phyloP scores from a whole-genome alignment of 1,284 basidiomycete genomes.

The Fomitiporia mediterranea region DNA sequence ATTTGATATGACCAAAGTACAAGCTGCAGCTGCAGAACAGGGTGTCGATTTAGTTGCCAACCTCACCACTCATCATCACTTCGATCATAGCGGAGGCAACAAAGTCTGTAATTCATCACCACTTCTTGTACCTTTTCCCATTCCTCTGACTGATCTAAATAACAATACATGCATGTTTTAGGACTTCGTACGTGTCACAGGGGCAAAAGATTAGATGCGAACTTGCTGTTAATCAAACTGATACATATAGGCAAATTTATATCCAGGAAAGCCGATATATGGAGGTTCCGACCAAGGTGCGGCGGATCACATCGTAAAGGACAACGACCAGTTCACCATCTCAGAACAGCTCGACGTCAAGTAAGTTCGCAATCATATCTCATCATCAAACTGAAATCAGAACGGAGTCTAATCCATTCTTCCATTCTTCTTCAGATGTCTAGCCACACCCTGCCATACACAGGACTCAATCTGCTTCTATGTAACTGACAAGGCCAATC shows the following conservation, averaged over 20 bases:
- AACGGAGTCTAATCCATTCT: neutral
- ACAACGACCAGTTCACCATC: slow-evolving; percentile 71
- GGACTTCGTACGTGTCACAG: slow-evolving; percentile 10
- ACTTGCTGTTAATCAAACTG: neutral
- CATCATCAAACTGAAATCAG: neutral
- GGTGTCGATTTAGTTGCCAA: slow-evolving; percentile 70
- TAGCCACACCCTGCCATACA: slow-evolving; percentile 94
- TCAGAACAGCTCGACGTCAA: slow-evolving; percentile 69
- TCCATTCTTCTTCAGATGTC: slow-evolving; percentile 18
- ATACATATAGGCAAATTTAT: slow-evolving; percentile 37
- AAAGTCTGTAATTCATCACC: slow-evolving; percentile 42
- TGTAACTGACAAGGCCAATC: slow-evolving; percentile 49
- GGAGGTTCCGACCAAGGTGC: slow-evolving; percentile 76
- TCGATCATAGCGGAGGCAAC: slow-evolving; percentile 89
- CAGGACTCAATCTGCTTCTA: slow-evolving; percentile 95
- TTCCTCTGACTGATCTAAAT: slow-evolving; percentile 13
- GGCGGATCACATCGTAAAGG: slow-evolving; percentile 72
- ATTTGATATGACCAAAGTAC: slow-evolving; percentile 77
- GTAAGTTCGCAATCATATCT: slow-evolving; percentile 36
- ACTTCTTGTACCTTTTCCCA: neutral
- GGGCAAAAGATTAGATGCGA: neutral
- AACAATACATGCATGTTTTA: neutral
- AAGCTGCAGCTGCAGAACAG: slow-evolving; percentile 58
- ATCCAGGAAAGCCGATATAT: slow-evolving; percentile 71
- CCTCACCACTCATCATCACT: slow-evolving; percentile 87